Conservation (phyloP, 352 stramenopile species). For the Phytopythium helicoides region DNA sequence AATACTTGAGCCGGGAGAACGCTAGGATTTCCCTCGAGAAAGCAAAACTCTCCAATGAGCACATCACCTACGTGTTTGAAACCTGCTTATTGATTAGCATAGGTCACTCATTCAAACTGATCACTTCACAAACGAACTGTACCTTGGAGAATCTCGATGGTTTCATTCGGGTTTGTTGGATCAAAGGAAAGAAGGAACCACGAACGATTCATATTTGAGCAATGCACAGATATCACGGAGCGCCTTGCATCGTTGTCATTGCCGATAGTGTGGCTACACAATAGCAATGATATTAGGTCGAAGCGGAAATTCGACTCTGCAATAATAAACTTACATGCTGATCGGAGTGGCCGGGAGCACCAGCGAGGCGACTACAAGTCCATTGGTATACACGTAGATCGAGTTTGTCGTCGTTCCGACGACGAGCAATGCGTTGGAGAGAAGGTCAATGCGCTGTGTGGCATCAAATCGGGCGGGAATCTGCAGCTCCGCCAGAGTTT, state of each 20-base stretch:
- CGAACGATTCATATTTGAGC: slow-evolving; percentile 36
- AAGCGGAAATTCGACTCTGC: too few relatives aligned
- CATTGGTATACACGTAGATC: slow-evolving; percentile 45
- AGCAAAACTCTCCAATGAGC: slow-evolving; percentile 28
- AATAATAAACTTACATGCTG: slow-evolving; percentile 59
- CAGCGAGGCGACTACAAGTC: slow-evolving; percentile 36
- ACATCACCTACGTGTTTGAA: slow-evolving; percentile 51
- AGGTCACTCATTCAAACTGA: background rate
- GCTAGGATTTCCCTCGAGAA: background rate
- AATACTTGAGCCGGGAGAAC: slow-evolving; percentile 24
- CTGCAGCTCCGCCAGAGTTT: background rate
- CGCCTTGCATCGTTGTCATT: slow-evolving; percentile 20
- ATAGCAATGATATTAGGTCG: too few relatives aligned
- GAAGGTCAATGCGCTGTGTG: slow-evolving; percentile 11
- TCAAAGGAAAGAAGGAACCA: slow-evolving; percentile 55
- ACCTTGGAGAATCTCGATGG: slow-evolving; percentile 48
- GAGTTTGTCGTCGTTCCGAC: slow-evolving; percentile 43
- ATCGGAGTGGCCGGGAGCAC: slow-evolving; percentile 35
- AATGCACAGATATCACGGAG: slow-evolving; percentile 37
- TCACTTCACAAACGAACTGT: slow-evolving; percentile 1
- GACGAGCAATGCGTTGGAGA: slow-evolving; percentile 28
- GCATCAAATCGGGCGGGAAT: too few relatives aligned
- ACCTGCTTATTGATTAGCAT: too few relatives aligned
- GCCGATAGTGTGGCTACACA: slow-evolving; percentile 16
- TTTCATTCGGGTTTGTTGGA: slow-evolving; percentile 15